phyloP scores from a whole-genome alignment of 2,329 filamentous ascomycete genomes.

The Xylaria hypoxylon region DNA sequence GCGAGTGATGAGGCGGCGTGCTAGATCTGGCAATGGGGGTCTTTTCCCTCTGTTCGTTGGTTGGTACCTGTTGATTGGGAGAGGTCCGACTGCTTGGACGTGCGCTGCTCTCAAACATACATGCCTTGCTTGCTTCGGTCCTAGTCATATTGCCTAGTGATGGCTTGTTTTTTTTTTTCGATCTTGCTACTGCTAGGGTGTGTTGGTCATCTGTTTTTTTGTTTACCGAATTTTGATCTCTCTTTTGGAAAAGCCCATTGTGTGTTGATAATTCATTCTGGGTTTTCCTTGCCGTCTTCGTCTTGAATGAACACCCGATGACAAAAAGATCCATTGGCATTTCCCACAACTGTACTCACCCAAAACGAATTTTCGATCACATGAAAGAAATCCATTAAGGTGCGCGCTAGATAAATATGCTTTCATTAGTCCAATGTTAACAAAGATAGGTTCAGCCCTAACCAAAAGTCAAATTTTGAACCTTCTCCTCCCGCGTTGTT shows the following conservation, averaged over 20 bases:
- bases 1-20: constrained; percentile 29
- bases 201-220: constrained; percentile 11
- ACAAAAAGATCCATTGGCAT: constrained; percentile 4
- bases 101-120: constrained; percentile 17
- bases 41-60: background rate
- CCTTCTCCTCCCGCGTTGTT: constrained; percentile 4
- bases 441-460: constrained; percentile 25
- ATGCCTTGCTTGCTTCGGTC: constrained; percentile 32
- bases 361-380: background rate
- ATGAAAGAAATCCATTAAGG: background rate
- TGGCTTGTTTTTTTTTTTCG: background rate
- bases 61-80: constrained; percentile 6
- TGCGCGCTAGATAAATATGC: constrained; percentile 22
- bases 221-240: constrained; percentile 1
- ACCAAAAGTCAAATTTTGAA: constrained; percentile 25
- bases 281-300: constrained; percentile 13
- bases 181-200: background rate
- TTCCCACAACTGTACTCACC: background rate
- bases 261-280: constrained; percentile 11
- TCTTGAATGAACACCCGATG: constrained; percentile 6
- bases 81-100: constrained; percentile 9
- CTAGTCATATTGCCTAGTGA: background rate
- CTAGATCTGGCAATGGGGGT: constrained; percentile 23
- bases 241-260: constrained; percentile 12
- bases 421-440: constrained; percentile 24